phyloP scores from a whole-genome alignment of 768 basidiomycete genomes.

The Rhizopogon vulgaris region DNA sequence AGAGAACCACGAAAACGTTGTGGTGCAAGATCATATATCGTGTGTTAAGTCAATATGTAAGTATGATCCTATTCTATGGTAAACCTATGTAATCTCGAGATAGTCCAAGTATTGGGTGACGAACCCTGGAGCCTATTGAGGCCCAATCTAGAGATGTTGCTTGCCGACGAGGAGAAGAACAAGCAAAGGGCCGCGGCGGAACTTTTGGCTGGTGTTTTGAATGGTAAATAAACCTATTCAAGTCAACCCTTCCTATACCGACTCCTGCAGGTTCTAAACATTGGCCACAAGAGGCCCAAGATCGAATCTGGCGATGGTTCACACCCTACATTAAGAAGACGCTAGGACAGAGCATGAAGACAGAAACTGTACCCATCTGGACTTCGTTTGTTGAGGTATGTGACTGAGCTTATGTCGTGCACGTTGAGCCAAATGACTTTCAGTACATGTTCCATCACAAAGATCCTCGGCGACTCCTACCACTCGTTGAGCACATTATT shows the following conservation, averaged over 20 bases:
- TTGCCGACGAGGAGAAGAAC: constrained; percentile 70
- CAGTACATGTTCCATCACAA: constrained; percentile 74
- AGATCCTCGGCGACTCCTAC: constrained; percentile 80
- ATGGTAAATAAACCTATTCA: constrained; percentile 32
- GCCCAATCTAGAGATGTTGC: constrained; percentile 56
- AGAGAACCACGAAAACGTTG: constrained; percentile 64
- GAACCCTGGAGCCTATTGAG: constrained; percentile 52
- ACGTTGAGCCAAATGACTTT: constrained; percentile 2
- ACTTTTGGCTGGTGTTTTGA: constrained; percentile 66
- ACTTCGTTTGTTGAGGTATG: constrained; percentile 70
- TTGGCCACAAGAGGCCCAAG: constrained; percentile 72
- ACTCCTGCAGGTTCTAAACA: constrained; percentile 66
- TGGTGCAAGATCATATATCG: constrained; percentile 65
- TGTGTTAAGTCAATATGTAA: constrained; percentile 72
- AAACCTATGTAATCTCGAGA: background rate
- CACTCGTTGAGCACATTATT: constrained; percentile 69
- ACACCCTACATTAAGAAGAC: constrained; percentile 58
- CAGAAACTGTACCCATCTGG: constrained; percentile 77
- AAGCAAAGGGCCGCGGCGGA: constrained; percentile 88
- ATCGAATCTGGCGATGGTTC: constrained; percentile 76
- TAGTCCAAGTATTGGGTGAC: constrained; percentile 61
- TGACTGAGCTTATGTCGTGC: background rate
- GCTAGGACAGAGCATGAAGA: constrained; percentile 66
- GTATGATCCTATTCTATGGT: constrained; percentile 11
- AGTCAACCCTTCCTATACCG: background rate